These are phyloP conservation scores for Otatea glauca DNA, from an alignment of 176 grass and related monocot genomes.

Conservation along the genomic window DNA sequence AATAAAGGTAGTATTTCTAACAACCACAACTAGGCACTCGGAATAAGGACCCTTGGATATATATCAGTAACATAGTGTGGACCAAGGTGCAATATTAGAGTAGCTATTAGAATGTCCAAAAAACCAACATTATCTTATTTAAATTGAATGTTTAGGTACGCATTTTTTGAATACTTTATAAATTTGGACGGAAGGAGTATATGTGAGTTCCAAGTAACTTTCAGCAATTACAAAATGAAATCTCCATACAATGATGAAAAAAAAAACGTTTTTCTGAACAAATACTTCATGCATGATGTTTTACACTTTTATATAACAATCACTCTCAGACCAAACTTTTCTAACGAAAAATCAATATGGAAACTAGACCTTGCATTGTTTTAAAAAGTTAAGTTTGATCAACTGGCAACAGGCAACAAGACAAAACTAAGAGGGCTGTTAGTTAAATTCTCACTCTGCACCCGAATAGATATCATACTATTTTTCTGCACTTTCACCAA, in stretches of 20 bases:
- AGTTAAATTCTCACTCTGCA: no score
- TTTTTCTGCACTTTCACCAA: no score
- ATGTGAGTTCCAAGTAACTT: slow-evolving; percentile 1
- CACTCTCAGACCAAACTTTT: slow-evolving; percentile 25
- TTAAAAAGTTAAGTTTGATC: slow-evolving; percentile 53
- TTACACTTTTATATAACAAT: slow-evolving; percentile 25
- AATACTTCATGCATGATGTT: not conserved
- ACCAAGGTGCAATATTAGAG: slow-evolving; percentile 22
- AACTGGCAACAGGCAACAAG: slow-evolving; percentile 30
- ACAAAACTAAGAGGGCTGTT: slow-evolving; percentile 42
- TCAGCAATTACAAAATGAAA: not conserved
- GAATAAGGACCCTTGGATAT: slow-evolving; percentile 43
- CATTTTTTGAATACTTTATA: no score
- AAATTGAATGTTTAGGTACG: not conserved
- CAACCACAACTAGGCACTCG: slow-evolving; percentile 45
- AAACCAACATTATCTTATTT: not conserved
- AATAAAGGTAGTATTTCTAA: slow-evolving; percentile 13
- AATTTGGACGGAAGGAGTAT: not conserved
- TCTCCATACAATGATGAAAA: not conserved
- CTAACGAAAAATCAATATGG: slow-evolving; percentile 26
- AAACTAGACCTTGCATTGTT: slow-evolving; percentile 32
- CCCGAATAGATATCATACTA: no score
- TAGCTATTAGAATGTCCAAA: slow-evolving; percentile 30
- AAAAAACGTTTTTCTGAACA: not conserved
- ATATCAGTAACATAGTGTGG: slow-evolving; percentile 48